Percentiles rank a stretch among this genome's conserved stretches.
These are phyloP conservation scores for Eruca vesicaria DNA, from an alignment of 441 rosid genomes.

Conservation along the genomic window DNA sequence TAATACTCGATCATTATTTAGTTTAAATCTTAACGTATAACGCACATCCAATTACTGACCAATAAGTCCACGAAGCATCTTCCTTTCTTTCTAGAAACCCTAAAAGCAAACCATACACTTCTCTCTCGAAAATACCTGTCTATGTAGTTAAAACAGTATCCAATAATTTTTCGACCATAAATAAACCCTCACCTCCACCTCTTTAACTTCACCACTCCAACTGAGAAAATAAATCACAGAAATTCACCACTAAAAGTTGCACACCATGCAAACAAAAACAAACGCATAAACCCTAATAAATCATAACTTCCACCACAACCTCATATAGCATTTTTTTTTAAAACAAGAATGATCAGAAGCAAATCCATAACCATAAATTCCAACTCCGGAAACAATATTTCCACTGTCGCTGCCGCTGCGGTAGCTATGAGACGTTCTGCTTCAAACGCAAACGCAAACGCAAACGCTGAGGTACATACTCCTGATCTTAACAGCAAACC, in stretches of 20 bases:
- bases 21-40: slow-evolving; percentile 5
- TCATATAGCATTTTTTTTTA: background rate
- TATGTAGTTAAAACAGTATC: slow-evolving; percentile 26
- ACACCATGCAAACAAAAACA: background rate
- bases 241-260: slow-evolving; percentile 6
- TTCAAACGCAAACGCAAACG: slow-evolving; percentile 21
- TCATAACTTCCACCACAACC: slow-evolving; percentile 14
- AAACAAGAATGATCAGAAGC: slow-evolving; percentile 34
- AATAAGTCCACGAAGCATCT: slow-evolving; percentile 33
- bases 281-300: background rate
- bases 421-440: slow-evolving; percentile 23
- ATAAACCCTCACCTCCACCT: slow-evolving; percentile 25
- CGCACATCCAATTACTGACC: background rate
- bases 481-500: slow-evolving; percentile 18
- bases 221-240: background rate
- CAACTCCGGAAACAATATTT: background rate
- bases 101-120: slow-evolving; percentile 13
- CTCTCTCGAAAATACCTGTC: slow-evolving; percentile 19
- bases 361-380: slow-evolving; percentile 34
- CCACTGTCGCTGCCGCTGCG: background rate
- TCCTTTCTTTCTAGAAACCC: slow-evolving; percentile 34
- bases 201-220: background rate
- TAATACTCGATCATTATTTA: background rate
- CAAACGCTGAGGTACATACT: background rate
- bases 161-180: slow-evolving; percentile 26